Conservation (phyloP, 345 rosid species). For the Eucalyptus pauciflora region DNA sequence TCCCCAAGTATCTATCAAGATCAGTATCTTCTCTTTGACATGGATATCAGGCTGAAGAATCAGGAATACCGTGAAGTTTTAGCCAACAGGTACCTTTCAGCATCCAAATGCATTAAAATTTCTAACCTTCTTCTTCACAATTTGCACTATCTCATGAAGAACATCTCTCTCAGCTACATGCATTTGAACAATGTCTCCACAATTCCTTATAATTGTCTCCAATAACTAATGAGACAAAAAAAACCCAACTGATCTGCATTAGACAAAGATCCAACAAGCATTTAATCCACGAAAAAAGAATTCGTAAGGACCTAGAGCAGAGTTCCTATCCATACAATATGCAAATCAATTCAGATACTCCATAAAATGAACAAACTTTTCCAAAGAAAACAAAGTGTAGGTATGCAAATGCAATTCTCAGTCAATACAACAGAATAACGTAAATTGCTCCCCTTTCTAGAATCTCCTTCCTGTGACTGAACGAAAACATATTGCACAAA, state of each 20-base stretch:
- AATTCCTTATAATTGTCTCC: conserved; percentile 94
- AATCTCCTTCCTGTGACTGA: neutral
- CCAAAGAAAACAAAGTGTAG: neutral
- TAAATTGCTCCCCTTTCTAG: neutral
- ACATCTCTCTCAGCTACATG: conserved; percentile 96
- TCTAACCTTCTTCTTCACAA: conserved; percentile 86
- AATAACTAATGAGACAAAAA: conserved; percentile 34
- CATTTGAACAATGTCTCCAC: conserved; percentile 98
- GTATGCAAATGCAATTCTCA: neutral
- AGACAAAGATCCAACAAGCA: neutral
- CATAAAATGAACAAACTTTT: neutral
- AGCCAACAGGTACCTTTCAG: neutral
- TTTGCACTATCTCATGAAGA: conserved; percentile 91
- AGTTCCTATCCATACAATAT: neutral
- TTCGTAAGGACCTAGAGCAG: neutral
- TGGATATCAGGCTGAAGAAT: conserved; percentile 16
- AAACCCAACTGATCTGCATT: neutral
- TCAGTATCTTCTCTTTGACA: conserved; percentile 91
- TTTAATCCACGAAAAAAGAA: neutral
- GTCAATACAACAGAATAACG: neutral
- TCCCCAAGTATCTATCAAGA: conserved; percentile 91
- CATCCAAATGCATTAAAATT: neutral
- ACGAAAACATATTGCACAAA: neutral
- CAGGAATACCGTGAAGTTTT: neutral
- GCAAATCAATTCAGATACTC: neutral